Percentiles rank a stretch among this genome's conserved stretches.
Conservation (phyloP, 1,284 basidiomycete genomes). For the Garcileccinum viscosum region DNA sequence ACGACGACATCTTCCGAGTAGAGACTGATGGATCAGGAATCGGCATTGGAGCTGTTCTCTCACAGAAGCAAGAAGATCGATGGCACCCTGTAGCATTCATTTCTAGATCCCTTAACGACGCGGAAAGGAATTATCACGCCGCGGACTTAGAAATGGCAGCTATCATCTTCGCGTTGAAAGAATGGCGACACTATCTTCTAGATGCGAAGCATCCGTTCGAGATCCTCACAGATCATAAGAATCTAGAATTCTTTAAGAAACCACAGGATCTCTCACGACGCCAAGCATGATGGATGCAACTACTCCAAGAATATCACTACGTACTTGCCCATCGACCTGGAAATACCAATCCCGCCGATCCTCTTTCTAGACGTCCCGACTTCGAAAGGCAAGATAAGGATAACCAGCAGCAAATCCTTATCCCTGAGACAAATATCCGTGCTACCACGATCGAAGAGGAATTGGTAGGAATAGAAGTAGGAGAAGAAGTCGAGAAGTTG, state of each 20-base stretch:
- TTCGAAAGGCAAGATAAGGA: too few species aligned
- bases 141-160: not conserved
- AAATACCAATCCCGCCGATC: too few species aligned
- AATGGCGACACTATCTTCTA: not conserved
- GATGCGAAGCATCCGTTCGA: not conserved
- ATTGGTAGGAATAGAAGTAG: too few species aligned
- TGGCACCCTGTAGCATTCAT: not conserved
- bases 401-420: too few species aligned
- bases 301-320: not conserved
- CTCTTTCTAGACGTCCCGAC: too few species aligned
- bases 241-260: not conserved
- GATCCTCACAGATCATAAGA: not conserved
- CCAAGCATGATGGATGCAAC: not conserved
- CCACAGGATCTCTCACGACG: not conserved
- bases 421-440: too few species aligned
- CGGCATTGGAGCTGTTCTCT: fast-evolving
- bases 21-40: not conserved
- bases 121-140: not conserved
- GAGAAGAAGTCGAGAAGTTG: too few species aligned
- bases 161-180: not conserved
- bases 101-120: fast-evolving
- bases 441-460: too few species aligned
- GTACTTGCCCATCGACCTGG: not conserved
- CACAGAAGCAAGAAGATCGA: not conserved
- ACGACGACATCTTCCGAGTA: not conserved